Percentiles rank a stretch among this genome's conserved stretches.
Evolutionary conservation across 1,284 basidiomycete species (phyloP).

Genomic region (Dichomitus squalens): DNA sequence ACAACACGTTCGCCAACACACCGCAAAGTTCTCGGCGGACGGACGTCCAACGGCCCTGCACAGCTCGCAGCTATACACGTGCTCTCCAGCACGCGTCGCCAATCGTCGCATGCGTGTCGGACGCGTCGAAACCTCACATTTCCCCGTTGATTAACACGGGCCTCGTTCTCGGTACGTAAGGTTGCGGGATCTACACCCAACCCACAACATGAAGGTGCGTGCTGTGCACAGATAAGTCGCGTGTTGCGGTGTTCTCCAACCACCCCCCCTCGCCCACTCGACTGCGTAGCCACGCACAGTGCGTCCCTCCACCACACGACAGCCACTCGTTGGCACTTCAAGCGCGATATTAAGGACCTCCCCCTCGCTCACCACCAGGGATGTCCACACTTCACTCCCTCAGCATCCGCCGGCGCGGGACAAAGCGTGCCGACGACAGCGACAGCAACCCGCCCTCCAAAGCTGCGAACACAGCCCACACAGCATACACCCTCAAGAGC

Average conservation of each 20-base stretch:
- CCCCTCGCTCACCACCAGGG: background rate
- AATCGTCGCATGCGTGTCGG: background rate
- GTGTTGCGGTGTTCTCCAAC: background rate
- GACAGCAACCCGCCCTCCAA: slow-evolving; percentile 3
- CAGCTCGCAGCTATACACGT: slow-evolving; percentile 5
- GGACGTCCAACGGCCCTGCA: background rate
- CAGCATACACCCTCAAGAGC: slow-evolving; percentile 16
- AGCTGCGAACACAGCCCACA: background rate
- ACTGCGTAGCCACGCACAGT: slow-evolving; percentile 14
- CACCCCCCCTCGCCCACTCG: slow-evolving; percentile 2
- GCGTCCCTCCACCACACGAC: slow-evolving; percentile 15
- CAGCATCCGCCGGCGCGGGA: slow-evolving; percentile 23
- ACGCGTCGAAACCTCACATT: slow-evolving; percentile 1
- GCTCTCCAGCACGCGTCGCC: slow-evolving; percentile 1
- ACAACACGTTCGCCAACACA: background rate
- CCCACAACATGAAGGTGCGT: background rate
- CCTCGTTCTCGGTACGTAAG: background rate
- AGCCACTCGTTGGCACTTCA: slow-evolving; percentile 5
- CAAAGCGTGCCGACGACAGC: slow-evolving; percentile 6
- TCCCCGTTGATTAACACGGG: background rate
- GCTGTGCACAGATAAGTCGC: slow-evolving; percentile 11
- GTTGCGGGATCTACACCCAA: slow-evolving; percentile 1
- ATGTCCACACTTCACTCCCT: slow-evolving; percentile 22
- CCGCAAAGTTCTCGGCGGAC: background rate
- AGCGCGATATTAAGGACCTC: slow-evolving; percentile 11